Conservation (phyloP, 768 basidiomycete genomes). For the Lanmaoa pseudosensibilis region DNA sequence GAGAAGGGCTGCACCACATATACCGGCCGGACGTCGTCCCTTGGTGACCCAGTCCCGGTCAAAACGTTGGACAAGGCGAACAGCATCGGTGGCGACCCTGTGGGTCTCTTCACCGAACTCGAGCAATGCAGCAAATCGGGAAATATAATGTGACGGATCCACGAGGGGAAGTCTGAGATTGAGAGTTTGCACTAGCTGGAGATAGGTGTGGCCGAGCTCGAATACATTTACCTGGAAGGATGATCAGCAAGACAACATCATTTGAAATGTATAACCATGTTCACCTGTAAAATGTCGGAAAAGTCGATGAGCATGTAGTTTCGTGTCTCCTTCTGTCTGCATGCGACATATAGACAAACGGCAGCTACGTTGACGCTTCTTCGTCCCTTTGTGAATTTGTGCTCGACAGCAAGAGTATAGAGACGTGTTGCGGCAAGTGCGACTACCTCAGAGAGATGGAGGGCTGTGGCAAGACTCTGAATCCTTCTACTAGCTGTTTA, state of each 20-base stretch:
- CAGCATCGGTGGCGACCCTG: conserved; percentile 89
- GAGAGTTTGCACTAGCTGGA: conserved; percentile 88
- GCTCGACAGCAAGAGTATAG: conserved; percentile 91
- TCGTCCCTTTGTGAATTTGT: conserved; percentile 92
- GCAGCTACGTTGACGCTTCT: conserved; percentile 92
- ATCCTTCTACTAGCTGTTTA: conserved; percentile 76
- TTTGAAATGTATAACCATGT: conserved; percentile 1
- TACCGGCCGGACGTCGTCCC: conserved; percentile 93
- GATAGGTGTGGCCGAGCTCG: conserved; percentile 93
- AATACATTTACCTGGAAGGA: conserved; percentile 86
- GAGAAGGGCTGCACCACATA: conserved; percentile 93
- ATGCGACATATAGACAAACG: conserved; percentile 93
- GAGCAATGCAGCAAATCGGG: conserved; percentile 89
- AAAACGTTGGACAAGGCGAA: conserved; percentile 90
- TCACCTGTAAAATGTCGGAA: conserved; percentile 88
- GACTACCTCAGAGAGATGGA: conserved; percentile 79
- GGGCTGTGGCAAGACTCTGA: conserved; percentile 72
- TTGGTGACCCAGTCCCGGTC: conserved; percentile 97
- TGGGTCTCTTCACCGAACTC: conserved; percentile 96
- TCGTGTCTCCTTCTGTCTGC: conserved; percentile 84
- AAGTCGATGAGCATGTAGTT: conserved; percentile 99
- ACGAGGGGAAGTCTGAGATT: conserved; percentile 84
- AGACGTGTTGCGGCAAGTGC: conserved; percentile 79
- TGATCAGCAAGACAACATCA: neutral
- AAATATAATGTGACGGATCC: conserved; percentile 96